phyloP scores from a whole-genome alignment of 1,284 basidiomycete species.

The Sporisorium iseilematis-ciliati region DNA sequence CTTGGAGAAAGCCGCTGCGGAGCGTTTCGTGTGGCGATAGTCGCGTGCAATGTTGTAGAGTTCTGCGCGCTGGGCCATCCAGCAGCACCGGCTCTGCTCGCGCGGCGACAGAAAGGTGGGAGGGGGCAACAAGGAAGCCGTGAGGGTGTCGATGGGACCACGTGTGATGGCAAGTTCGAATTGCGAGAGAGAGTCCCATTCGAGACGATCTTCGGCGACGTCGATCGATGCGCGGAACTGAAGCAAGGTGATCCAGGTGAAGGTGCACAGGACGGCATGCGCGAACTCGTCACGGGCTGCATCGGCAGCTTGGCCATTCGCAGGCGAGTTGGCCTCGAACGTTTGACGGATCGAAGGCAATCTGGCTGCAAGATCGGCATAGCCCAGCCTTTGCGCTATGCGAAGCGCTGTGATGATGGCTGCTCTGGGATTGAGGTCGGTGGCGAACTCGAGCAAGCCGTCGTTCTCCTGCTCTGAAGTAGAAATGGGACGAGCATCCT shows the following conservation, averaged over 20 bases:
- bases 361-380: constrained; percentile 28
- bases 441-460: constrained; percentile 34
- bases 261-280: constrained; percentile 42
- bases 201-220: constrained; percentile 45
- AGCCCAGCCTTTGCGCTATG: constrained; percentile 36
- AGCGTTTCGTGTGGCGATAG: constrained; percentile 39
- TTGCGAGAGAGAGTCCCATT: constrained; percentile 42
- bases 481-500: constrained; percentile 21
- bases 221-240: constrained; percentile 45
- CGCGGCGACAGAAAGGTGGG: constrained; percentile 36
- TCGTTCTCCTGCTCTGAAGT: constrained; percentile 39
- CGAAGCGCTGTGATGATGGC: constrained; percentile 38
- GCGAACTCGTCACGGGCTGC: constrained; percentile 33
- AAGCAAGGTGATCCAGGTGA: constrained; percentile 42
- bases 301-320: constrained; percentile 5
- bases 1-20: constrained; percentile 30
- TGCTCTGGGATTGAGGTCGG: constrained; percentile 45
- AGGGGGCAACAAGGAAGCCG: constrained; percentile 29
- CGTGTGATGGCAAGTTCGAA: constrained; percentile 34
- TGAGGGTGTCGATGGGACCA: constrained; percentile 19
- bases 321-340: constrained; percentile 27
- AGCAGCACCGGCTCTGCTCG: constrained; percentile 47
- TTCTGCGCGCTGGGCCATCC: constrained; percentile 49
- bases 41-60: constrained; percentile 40
- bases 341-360: constrained; percentile 30